Conservation (phyloP, 2,329 filamentous ascomycete genomes). For the Aplosporella prunicola region DNA sequence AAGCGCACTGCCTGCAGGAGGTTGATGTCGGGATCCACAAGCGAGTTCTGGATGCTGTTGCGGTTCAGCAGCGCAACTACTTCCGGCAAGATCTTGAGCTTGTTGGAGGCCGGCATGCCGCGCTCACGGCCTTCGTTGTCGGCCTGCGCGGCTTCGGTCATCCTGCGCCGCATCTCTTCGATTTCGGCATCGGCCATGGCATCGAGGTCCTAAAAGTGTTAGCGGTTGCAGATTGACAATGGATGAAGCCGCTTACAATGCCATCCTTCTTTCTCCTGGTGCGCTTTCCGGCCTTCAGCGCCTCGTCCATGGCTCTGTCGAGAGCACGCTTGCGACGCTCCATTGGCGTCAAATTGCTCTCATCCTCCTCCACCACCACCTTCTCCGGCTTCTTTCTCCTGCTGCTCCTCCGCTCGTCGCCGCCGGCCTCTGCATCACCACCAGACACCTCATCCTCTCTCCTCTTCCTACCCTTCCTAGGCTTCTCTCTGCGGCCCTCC, state of each 20-base stretch:
- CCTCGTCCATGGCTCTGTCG: constrained; percentile 78
- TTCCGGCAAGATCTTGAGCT: constrained; percentile 86
- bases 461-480: constrained; percentile 41
- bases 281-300: constrained; percentile 72
- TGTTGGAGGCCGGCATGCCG: constrained; percentile 76
- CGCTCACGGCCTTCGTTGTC: constrained; percentile 75
- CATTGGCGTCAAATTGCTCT: constrained; percentile 72
- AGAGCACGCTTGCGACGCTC: constrained; percentile 78
- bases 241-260: constrained; percentile 50
- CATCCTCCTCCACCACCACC: constrained; percentile 50
- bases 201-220: constrained; percentile 62
- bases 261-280: constrained; percentile 72
- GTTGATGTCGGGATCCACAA: constrained; percentile 91
- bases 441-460: constrained; percentile 34
- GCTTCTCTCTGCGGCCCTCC: constrained; percentile 48
- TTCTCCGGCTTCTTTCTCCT: constrained; percentile 28
- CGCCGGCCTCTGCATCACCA: constrained; percentile 19
- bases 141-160: constrained; percentile 80
- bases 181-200: constrained; percentile 85
- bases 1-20: constrained; percentile 91
- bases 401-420: constrained; percentile 43
- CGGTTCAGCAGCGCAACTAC: constrained; percentile 83
- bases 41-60: constrained; percentile 72
- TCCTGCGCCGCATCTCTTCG: constrained; percentile 73
- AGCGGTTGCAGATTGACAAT: constrained; percentile 10